phyloP scores from a whole-genome alignment of 257 asterid genomes.

The Solanum habrochaites region DNA sequence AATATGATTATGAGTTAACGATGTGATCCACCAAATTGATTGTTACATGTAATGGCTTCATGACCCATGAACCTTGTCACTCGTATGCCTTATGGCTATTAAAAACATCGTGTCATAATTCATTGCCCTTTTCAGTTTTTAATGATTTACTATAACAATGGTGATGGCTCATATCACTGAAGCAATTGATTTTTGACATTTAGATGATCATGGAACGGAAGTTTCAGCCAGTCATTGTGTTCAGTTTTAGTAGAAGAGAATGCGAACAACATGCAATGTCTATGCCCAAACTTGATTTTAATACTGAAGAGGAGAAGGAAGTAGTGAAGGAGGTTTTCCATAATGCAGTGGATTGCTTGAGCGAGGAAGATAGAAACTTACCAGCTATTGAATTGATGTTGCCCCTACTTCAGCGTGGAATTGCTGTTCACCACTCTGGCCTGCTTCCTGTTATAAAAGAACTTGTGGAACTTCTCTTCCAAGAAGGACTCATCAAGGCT shows the following conservation, averaged over 20 bases:
- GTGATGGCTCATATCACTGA: not conserved
- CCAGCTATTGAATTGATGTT: constrained; percentile 95
- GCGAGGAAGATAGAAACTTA: constrained; percentile 83
- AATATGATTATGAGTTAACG: not conserved
- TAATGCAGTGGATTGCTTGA: constrained; percentile 74
- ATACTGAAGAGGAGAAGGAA: constrained; percentile 76
- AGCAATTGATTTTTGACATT: constrained; percentile 6
- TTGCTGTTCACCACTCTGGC: constrained; percentile 99
- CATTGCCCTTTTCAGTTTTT: not conserved
- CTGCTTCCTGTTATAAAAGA: constrained; percentile 95
- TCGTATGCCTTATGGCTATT: not conserved
- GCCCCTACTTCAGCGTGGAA: constrained; percentile 93
- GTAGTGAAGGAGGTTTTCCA: constrained; percentile 77
- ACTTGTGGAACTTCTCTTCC: constrained; percentile 93
- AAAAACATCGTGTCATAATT: not conserved
- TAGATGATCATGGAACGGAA: constrained; percentile 98
- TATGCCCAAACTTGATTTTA: constrained; percentile 91
- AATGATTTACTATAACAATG: not conserved
- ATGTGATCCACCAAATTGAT: not conserved
- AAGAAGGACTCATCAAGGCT: constrained; percentile 98
- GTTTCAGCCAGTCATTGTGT: constrained; percentile 92
- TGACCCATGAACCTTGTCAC: not conserved
- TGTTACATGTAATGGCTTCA: not conserved
- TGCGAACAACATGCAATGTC: constrained; percentile 99
- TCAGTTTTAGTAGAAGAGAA: constrained; percentile 97